A percentile compares a stretch with the other conserved stretches of the same genome.
Evolutionary conservation across 257 asterid species (phyloP).

Genomic region (Verbascum thapsus): DNA sequence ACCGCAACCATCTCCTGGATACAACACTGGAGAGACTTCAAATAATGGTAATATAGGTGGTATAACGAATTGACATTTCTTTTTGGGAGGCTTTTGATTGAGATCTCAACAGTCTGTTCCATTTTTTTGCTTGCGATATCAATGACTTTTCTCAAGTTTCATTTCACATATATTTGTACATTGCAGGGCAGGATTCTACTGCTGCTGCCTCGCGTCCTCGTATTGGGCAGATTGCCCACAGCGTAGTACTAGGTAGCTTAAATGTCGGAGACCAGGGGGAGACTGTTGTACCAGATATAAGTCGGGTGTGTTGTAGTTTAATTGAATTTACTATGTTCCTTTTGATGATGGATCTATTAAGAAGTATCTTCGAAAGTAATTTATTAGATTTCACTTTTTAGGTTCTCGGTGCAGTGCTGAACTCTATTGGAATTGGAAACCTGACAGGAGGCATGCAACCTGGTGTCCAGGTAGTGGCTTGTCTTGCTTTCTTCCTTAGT

Average conservation of each 20-base stretch:
- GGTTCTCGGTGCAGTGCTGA: slow-evolving; percentile 93
- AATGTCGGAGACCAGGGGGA: slow-evolving; percentile 90
- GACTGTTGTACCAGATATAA: slow-evolving; percentile 64
- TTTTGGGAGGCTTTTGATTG: too few relatives aligned
- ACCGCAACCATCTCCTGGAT: slow-evolving; percentile 56
- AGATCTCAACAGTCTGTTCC: background rate
- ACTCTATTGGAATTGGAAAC: slow-evolving; percentile 68
- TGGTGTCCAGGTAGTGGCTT: slow-evolving; percentile 58
- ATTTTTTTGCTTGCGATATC: background rate
- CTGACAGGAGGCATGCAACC: slow-evolving; percentile 64
- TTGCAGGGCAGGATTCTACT: slow-evolving; percentile 67
- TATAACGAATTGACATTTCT: slow-evolving; percentile 22
- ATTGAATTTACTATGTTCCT: slow-evolving; percentile 3
- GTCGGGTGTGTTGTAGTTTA: slow-evolving; percentile 59
- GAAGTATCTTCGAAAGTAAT: background rate
- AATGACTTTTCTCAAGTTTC: background rate
- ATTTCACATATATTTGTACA: slow-evolving; percentile 22
- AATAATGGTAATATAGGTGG: slow-evolving; percentile 60
- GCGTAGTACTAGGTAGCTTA: slow-evolving; percentile 79
- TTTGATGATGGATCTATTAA: slow-evolving; percentile 17
- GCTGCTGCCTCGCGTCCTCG: slow-evolving; percentile 59
- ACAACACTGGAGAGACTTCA: slow-evolving; percentile 52
- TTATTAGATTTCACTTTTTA: slow-evolving; percentile 32
- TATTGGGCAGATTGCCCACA: slow-evolving; percentile 79
- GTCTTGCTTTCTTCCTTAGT: background rate